Conservation (phyloP, 108 stramenopile species). For the Cyclotella distinguenda region DNA sequence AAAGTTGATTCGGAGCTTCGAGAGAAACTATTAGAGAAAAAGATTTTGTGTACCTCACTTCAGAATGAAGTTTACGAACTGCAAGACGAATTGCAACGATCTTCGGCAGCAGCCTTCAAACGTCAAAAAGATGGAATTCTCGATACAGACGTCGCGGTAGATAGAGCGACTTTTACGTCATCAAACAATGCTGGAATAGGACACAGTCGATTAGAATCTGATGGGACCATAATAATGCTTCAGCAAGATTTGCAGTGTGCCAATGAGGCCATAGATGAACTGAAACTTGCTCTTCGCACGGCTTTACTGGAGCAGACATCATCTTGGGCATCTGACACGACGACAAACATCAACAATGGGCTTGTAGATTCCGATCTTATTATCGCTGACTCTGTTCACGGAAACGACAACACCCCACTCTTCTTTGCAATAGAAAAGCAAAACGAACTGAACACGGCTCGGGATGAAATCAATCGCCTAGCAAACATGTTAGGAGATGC, state of each 20-base stretch:
- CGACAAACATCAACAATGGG: background rate
- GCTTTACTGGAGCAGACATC: constrained; percentile 49
- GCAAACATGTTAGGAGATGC: constrained; percentile 77
- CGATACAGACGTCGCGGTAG: constrained; percentile 3
- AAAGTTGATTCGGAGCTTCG: constrained; percentile 30
- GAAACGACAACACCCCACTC: constrained; percentile 62
- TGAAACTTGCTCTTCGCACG: constrained; percentile 75
- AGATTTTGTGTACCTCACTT: constrained; percentile 30
- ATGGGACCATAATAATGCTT: constrained; percentile 78
- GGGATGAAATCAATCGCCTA: constrained; percentile 80
- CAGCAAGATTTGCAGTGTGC: constrained; percentile 77
- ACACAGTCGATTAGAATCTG: constrained; percentile 43
- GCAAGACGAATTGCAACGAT: constrained; percentile 41
- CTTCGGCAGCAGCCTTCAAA: constrained; percentile 47
- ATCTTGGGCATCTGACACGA: background rate
- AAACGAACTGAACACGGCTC: constrained; percentile 80
- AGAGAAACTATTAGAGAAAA: constrained; percentile 30
- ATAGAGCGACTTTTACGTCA: constrained; percentile 14
- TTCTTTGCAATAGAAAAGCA: constrained; percentile 91
- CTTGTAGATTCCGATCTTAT: background rate
- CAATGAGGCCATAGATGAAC: constrained; percentile 72
- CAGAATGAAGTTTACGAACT: constrained; percentile 37
- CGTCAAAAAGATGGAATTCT: constrained; percentile 29
- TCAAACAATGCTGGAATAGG: background rate
- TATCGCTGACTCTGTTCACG: background rate